These are phyloP conservation scores for Phytophthora pisi DNA, from an alignment of 352 stramenopile genomes.

Conservation along the genomic window DNA sequence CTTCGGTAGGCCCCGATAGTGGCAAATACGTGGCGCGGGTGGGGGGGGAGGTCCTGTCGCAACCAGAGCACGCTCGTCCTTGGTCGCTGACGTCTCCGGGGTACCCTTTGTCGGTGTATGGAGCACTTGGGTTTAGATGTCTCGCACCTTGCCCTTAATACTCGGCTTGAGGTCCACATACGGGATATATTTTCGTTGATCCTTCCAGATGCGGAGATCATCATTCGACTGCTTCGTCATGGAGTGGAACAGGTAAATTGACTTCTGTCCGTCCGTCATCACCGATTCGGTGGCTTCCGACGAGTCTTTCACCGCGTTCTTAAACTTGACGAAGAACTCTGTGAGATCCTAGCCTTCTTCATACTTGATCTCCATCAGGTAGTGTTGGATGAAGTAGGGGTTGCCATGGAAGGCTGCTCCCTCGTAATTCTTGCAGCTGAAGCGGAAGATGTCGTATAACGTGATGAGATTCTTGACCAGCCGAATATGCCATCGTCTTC, in stretches of 20 bases:
- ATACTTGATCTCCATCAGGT: conserved; percentile 2
- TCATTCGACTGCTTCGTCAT: background rate
- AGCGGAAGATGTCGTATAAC: background rate
- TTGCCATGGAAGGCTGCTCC: background rate
- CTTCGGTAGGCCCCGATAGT: too few relatives aligned
- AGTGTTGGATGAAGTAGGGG: background rate
- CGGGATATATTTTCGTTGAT: conserved; percentile 1
- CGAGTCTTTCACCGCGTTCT: conserved; percentile 1
- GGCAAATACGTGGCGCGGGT: background rate
- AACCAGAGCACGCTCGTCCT: background rate
- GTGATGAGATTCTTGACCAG: conserved; percentile 19
- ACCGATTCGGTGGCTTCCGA: background rate
- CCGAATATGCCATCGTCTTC: conserved; percentile 27
- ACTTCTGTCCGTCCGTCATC: conserved; percentile 3
- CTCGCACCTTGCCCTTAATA: background rate
- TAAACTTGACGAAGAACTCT: background rate
- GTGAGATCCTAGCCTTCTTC: background rate
- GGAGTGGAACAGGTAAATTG: conserved; percentile 2
- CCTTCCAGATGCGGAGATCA: background rate
- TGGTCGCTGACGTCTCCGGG: background rate
- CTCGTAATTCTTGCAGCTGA: conserved; percentile 1
- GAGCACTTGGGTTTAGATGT: background rate
- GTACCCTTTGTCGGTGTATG: background rate
- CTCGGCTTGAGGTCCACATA: background rate
- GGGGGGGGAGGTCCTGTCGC: background rate